Evolutionary conservation across 306 rosid genomes (phyloP).

Genomic region (Inga laurina): DNA sequence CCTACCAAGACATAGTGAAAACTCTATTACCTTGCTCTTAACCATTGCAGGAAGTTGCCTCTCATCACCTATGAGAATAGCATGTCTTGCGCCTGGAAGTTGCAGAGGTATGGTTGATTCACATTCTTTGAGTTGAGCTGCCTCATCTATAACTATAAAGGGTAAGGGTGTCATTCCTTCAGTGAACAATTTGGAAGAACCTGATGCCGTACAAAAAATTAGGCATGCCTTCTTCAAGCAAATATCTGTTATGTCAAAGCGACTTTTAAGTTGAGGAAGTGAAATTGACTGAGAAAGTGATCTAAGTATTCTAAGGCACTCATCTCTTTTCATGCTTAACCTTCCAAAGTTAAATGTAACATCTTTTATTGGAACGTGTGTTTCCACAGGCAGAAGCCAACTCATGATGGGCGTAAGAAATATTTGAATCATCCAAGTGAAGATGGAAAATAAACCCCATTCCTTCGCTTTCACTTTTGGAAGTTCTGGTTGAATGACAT

Average conservation of each 20-base stretch:
- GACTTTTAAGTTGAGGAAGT: not conserved
- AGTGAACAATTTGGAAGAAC: conserved; percentile 42
- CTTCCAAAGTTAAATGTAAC: conserved; percentile 9
- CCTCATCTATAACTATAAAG: conserved; percentile 56
- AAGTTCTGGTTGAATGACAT: not conserved
- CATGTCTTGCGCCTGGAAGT: conserved; percentile 39
- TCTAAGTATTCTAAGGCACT: conserved; percentile 15
- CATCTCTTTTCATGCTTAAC: not conserved
- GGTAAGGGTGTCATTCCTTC: not conserved
- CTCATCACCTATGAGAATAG: conserved; percentile 62
- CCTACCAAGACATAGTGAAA: not conserved
- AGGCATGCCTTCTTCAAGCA: conserved; percentile 43
- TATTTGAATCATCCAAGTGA: not conserved
- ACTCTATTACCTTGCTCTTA: conserved; percentile 51
- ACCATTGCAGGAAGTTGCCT: conserved; percentile 66
- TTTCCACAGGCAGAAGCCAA: not conserved
- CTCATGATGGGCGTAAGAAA: not conserved
- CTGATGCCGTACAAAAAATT: conserved; percentile 46
- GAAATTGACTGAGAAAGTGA: conserved; percentile 8
- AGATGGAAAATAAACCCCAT: not conserved
- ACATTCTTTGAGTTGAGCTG: conserved; percentile 63
- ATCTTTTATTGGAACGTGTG: not conserved
- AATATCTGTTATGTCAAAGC: not conserved
- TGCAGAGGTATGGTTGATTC: conserved; percentile 60
- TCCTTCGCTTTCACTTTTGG: not conserved